Base-by-base conservation (phyloP, 768 basidiomycete genomes). In the Auriculariales sp. region DNA sequence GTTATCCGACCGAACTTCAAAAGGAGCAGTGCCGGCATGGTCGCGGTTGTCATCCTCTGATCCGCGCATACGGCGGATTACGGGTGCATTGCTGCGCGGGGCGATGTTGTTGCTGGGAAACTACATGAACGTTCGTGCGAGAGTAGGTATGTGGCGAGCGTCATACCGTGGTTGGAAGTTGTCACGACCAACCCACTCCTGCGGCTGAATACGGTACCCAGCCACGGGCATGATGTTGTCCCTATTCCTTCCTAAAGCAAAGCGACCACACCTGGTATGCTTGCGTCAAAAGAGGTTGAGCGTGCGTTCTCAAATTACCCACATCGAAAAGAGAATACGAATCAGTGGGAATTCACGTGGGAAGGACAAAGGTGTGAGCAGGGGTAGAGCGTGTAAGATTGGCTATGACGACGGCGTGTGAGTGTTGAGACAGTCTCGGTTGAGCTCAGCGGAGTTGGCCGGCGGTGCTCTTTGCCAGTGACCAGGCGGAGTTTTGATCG, bases 51-150 rank as follows among this genome's bases (percentile, higher is more conserved):
- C n/a, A n/a, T n/a, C n/a, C n/a, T n/a, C n/a, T 46, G 61, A 68
- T 56, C 22, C 53, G 54, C 3, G 49, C 49, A 22, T 67, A 14
- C 79, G 74, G 27, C 70, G 67, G 28, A 93, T 68, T 30, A 93
- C 83, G 19, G 89, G 86, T 0, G 79, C 83, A 46, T 81, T 70
- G 0, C 83, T 75, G 39, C 81, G 81, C 0, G 91, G 91, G 1
- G 90, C 87, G 52, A 92, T 77, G 60, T 93, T 93, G 60, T 87
- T 85, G 49, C 88, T 64, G 34, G 15, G 19, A 3, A 51, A n/a
- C n/a, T n/a, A n/a, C n/a, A n/a, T n/a, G 25, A 9, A 6, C 17
- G 3, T 2, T 2, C 11, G 29, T 10, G 3, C n/a, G 29, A 39
- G 32, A 25, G 54, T 42, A 36, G 36, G 10, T 12, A 30, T 33